phyloP scores from a whole-genome alignment of 352 stramenopile species.

The Pythium apleroticum region DNA sequence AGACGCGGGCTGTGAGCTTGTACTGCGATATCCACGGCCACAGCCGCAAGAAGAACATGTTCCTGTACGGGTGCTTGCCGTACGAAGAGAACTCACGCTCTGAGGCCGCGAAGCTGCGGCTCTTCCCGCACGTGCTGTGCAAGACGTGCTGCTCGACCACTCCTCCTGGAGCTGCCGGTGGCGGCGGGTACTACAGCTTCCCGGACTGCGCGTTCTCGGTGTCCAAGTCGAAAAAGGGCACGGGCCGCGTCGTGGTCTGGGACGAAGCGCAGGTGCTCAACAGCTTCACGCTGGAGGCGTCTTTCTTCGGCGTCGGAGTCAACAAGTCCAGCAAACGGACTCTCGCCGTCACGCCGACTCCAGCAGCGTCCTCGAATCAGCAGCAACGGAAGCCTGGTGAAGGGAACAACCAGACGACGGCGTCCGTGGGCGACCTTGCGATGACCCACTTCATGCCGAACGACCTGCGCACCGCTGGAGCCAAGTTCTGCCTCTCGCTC shows the following conservation, averaged over 20 bases:
- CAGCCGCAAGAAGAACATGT: conserved; percentile 88
- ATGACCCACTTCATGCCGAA: conserved; percentile 47
- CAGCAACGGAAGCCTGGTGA: not conserved
- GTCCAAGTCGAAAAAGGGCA: conserved; percentile 54
- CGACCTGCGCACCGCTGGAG: conserved; percentile 52
- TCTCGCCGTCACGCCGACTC: not conserved
- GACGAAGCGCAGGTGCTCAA: conserved; percentile 62
- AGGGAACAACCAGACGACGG: not conserved
- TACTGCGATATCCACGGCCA: conserved; percentile 91
- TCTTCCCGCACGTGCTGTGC: conserved; percentile 71
- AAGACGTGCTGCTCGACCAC: conserved; percentile 43
- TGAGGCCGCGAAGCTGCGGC: conserved; percentile 53
- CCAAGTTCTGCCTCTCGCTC: conserved; percentile 55
- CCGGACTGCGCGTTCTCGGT: conserved; percentile 75
- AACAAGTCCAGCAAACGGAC: conserved; percentile 21
- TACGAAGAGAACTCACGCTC: conserved; percentile 39
- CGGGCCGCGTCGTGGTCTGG: conserved; percentile 67
- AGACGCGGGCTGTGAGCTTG: conserved; percentile 52
- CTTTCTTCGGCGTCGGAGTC: conserved; percentile 61
- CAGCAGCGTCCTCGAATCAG: conserved; percentile 8
- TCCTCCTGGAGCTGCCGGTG: not conserved
- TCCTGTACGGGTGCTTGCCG: conserved; percentile 78
- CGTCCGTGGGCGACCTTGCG: not conserved
- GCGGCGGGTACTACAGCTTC: conserved; percentile 63
- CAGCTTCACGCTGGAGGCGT: conserved; percentile 79